Percentiles rank a stretch among this genome's conserved stretches.
phyloP scores from a whole-genome alignment of 1,139 yeast genomes.

The Taphrina sp. region DNA sequence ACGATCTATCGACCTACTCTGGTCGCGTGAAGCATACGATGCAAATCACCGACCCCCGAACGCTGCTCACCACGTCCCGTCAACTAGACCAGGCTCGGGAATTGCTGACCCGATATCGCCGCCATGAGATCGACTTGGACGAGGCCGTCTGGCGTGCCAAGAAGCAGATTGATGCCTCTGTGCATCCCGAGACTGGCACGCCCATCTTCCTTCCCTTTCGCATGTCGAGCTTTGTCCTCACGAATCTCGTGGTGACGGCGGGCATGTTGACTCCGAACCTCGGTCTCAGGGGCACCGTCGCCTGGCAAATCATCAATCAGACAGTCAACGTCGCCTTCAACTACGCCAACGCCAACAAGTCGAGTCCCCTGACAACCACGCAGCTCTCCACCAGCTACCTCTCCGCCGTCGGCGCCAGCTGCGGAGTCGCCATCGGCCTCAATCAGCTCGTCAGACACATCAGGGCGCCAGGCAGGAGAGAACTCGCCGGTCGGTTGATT shows the following conservation, averaged over 20 bases:
- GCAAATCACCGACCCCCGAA: constrained; percentile 45
- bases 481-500: constrained; percentile 78
- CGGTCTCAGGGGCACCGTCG: constrained; percentile 83
- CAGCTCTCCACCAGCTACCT: constrained; percentile 77
- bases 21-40: constrained; percentile 67
- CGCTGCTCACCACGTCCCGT: constrained; percentile 67
- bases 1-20: constrained; percentile 77
- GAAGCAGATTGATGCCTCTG: constrained; percentile 46
- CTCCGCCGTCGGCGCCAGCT: constrained; percentile 89
- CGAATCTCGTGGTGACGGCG: constrained; percentile 89
- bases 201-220: constrained; percentile 89
- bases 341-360: constrained; percentile 92
- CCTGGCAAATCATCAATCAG: constrained; percentile 98
- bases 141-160: constrained; percentile 86
- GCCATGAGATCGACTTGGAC: constrained; percentile 53
- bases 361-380: constrained; percentile 77
- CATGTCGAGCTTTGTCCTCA: constrained; percentile 92
- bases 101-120: constrained; percentile 66
- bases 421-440: constrained; percentile 90
- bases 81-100: constrained; percentile 66
- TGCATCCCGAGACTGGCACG: constrained; percentile 66
- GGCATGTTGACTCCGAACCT: constrained; percentile 96
- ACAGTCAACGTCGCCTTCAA: constrained; percentile 94
- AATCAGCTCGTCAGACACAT: constrained; percentile 83
- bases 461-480: constrained; percentile 53